Base-by-base conservation (phyloP, 2,329 filamentous ascomycete species). In the Alternaria viburni region DNA sequence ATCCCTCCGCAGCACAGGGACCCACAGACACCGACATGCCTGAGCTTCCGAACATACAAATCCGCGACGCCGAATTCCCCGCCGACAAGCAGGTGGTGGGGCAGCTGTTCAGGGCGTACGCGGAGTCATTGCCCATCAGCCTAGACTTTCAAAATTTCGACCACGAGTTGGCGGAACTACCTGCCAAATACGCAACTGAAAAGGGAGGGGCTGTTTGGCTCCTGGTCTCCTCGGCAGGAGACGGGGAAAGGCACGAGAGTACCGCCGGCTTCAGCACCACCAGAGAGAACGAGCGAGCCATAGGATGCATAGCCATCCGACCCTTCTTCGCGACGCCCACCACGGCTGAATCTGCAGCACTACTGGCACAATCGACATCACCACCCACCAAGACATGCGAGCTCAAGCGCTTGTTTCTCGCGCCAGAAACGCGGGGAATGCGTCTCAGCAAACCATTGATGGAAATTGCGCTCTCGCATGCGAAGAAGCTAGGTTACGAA, bases 331-430 rank as follows among this genome's bases (percentile, higher is more conserved):
- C 55, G n/a, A 50, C 54, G 19, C 49, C 55, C 21, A 62, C 62
- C 9, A 59, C 47, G 7, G 36, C 54, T 21, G 50, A 32, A 36
- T 62, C 60, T 15, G 51, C 56, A 28, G 46, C 57, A 30, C 51
- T 63, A 19, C 61, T 63, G 13, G 45, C 57, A 13, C 50, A 50
- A 41, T 62, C 36, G 19, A 57, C 64, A 13, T 54, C 60, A 21
- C 57, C 55, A 19, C 21, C 60, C 6, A 44, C 49, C 15, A 21
- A 61, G 13, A 74, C 72, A 19, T 85, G 83, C 68, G 87, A 89
- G 72, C 85, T 89, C 79, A 89, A 89, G 72, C 81, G 87, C 2
- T 78, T 89, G 0, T 89, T 87, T 67, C 81, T 87, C 9, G 63
- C 77, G 3, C 84, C 84, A 0, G 70, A 77, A 44, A 81, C 82